Conservation (phyloP, 345 rosid genomes). For the Linum usitatissimum region DNA sequence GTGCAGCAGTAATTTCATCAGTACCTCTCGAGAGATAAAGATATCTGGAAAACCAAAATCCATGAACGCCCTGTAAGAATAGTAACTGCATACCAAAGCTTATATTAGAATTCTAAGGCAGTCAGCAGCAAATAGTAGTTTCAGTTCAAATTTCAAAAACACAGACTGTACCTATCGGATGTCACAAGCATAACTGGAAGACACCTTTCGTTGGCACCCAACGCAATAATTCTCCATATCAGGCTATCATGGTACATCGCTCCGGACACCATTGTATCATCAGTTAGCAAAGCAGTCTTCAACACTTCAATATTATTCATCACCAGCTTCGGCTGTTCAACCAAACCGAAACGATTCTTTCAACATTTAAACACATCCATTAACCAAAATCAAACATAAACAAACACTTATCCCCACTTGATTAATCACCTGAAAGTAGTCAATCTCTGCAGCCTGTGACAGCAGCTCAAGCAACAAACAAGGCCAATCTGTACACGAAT, state of each 20-base stretch:
- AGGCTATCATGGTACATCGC: conserved; percentile 86
- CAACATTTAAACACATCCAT: conserved; percentile 5
- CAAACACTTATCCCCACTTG: not conserved
- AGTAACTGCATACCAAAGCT: conserved; percentile 47
- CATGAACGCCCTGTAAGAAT: conserved; percentile 64
- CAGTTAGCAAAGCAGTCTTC: conserved; percentile 48
- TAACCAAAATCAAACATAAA: not conserved
- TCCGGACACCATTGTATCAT: conserved; percentile 48
- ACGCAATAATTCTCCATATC: conserved; percentile 75
- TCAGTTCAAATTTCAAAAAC: not conserved
- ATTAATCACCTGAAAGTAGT: conserved; percentile 62
- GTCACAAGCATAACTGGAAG: conserved; percentile 74
- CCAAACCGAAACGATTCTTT: conserved; percentile 16
- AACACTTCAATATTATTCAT: conserved; percentile 88
- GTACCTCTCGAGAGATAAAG: conserved; percentile 97
- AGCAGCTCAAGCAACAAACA: conserved; percentile 77
- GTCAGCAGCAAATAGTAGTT: not conserved
- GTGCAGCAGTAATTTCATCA: conserved; percentile 3
- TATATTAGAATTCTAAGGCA: conserved; percentile 15
- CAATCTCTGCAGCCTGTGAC: conserved; percentile 85
- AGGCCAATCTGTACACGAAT: conserved; percentile 92
- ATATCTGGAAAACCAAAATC: conserved; percentile 83
- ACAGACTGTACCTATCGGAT: conserved; percentile 50
- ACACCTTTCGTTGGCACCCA: conserved; percentile 74
- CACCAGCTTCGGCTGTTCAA: conserved; percentile 79